These are phyloP conservation scores for Nothophaeocryptopus gaeumannii DNA, from an alignment of 2,329 filamentous ascomycete species.

Conservation along the genomic window DNA sequence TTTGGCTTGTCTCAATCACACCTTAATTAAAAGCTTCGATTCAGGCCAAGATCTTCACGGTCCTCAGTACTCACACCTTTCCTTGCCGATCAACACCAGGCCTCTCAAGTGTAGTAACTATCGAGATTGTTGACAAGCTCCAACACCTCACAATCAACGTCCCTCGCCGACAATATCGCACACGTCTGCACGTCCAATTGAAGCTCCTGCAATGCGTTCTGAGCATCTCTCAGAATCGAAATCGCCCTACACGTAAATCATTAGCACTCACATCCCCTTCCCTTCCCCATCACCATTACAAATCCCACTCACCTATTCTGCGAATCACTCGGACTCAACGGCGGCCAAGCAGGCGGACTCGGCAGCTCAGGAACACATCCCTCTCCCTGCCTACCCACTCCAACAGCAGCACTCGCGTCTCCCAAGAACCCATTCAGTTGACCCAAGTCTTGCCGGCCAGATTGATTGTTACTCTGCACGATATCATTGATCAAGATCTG, in stretches of 20 bases:
- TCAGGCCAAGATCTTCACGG: not conserved
- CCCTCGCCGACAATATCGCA: slow-evolving; percentile 5
- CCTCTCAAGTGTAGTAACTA: slow-evolving; percentile 9
- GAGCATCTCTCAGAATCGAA: slow-evolving; percentile 13
- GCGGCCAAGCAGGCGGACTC: slow-evolving; percentile 8
- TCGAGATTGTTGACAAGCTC: slow-evolving; percentile 10
- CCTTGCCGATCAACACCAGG: too few relatives aligned
- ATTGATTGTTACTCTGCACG: slow-evolving; percentile 11
- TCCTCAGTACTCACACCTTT: not conserved
- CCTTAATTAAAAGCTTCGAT: too few relatives aligned
- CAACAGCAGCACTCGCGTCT: slow-evolving; percentile 13
- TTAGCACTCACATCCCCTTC: too few relatives aligned
- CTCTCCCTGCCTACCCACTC: slow-evolving; percentile 3
- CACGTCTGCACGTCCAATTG: slow-evolving; percentile 11
- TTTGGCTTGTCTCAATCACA: too few relatives aligned
- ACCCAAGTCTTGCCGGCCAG: slow-evolving; percentile 13
- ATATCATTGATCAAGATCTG: slow-evolving; percentile 18
- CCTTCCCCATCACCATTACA: too few relatives aligned
- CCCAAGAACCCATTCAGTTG: slow-evolving; percentile 15
- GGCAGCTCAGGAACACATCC: slow-evolving; percentile 10
- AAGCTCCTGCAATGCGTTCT: slow-evolving; percentile 12
- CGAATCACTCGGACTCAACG: slow-evolving; percentile 11
- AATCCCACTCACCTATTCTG: too few relatives aligned
- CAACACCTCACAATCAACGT: slow-evolving; percentile 14
- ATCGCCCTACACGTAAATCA: too few relatives aligned